These are phyloP conservation scores for Phytopythium oedochilum DNA, from an alignment of 352 stramenopile species.

Conservation along the genomic window DNA sequence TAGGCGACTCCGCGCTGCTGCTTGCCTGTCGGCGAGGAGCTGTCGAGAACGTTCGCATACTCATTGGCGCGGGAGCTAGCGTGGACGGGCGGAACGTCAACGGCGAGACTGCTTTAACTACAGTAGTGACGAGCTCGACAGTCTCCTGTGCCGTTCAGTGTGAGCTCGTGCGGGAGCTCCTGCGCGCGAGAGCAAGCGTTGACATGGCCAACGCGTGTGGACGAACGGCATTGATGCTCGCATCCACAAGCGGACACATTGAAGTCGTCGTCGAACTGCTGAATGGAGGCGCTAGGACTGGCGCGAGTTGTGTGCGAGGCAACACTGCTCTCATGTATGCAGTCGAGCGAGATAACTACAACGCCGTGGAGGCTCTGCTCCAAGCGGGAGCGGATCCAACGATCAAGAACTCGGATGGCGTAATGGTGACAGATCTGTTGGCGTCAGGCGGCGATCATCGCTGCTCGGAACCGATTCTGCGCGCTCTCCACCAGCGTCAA, in stretches of 20 bases:
- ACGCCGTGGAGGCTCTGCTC: neutral
- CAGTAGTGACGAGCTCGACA: too few relatives aligned
- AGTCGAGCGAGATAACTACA: neutral
- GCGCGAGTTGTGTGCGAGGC: neutral
- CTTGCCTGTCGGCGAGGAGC: neutral
- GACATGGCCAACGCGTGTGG: neutral
- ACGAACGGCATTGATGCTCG: neutral
- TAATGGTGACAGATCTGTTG: neutral
- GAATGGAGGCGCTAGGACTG: neutral
- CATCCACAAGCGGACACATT: neutral
- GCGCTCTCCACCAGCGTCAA: neutral
- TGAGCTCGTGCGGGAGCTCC: neutral
- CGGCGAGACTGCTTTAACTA: neutral
- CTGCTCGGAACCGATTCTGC: neutral
- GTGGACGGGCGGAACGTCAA: neutral
- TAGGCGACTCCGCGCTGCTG: neutral
- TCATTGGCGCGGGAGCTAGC: neutral
- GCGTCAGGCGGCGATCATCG: neutral
- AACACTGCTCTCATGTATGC: neutral
- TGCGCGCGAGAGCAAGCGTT: neutral
- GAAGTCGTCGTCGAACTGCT: neutral
- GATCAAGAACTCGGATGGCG: neutral
- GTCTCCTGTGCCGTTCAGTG: too few relatives aligned
- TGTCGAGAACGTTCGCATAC: neutral
- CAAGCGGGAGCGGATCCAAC: neutral